Evolutionary conservation across 2,329 filamentous ascomycete species (phyloP), one percentile per base, ranked within the genome.

Genomic region (Malbranchea cinnamomea): DNA sequence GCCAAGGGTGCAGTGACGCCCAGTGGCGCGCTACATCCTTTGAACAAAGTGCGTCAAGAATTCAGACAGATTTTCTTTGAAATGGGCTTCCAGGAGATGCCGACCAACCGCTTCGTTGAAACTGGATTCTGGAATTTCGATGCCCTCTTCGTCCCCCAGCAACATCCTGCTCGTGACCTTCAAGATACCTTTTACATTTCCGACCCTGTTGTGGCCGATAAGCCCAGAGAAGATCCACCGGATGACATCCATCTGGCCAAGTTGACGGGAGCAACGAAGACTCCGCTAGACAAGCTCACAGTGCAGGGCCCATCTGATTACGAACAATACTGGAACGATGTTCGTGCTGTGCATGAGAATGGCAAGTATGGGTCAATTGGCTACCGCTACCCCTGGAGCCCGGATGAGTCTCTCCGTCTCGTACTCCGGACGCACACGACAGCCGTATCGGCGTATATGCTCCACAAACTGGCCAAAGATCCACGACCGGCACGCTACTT

Each of bases 111-210:
- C 54, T 94, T 77, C 53, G 85, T 95, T 39, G 89, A 98, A 61
- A 87, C 85, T 8, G 85, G 87, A 26, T 94, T 95, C 74, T 98
- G 89, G 84, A 95, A 95, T 60, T 95, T 95, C 56, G 87, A 95
- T 50, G 75, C 85, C 14, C 81, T 98, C 39, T 94, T 87, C 56
- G 87, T 95, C 31, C 87, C 87, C 17, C 89, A 92, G 60, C 89
- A 98, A 67, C 89, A 98, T 56, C 89, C 89, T 30, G 89, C 89
- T 36, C 82, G 89, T 52, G 89, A 98, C 54, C 68, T 94, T 42
- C 89, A 98, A 66, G 89, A 98, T 50, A 95, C 89, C 33, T 95
- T 95, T 65, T 98, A 94, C 65, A 87, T 95, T 48, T 84, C 84
- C 23, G 85, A 98, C 49, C 89, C 89, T 26, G 65, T 73, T 36